Base-by-base conservation (phyloP, 192 early-diverging fungal species). In the Coemansia reversa region DNA sequence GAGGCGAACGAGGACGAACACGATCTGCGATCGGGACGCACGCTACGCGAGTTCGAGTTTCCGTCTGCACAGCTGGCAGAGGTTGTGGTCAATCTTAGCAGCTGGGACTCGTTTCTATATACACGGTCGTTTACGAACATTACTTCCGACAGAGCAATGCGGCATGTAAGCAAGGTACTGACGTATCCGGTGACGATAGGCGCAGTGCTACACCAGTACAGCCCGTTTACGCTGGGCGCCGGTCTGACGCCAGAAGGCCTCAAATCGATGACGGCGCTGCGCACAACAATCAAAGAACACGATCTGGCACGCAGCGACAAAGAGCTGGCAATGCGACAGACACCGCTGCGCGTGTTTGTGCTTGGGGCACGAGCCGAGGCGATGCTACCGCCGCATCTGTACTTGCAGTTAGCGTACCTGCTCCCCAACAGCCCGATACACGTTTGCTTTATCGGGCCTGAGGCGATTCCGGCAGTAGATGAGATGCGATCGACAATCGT, bases 401-500 rank as follows among this genome's bases (percentile, higher is more conserved):
- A 87, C 68, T 71, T 87, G 59, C 89, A 92, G 78, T 65, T 91
- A 29, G 81, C 86, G 27, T 86, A 90, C 49, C 67, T 92, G 61
- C 87, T 92, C 69, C 89, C 91, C 7, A 75, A 78, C 48, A 87
- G 86, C 24, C 82, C 89, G 20, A 86, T 92, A 76, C 87, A 90
- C 69, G 76, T 92, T n/a, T 86, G 89, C 65, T 92, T 92, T 81
- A 78, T 92, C 42, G 91, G 91, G 22, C 91, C 91, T 7, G 88
- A 92, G 75, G 79, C 85, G 48, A 84, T 89, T 28, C 76, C 81
- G 24, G 58, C 84, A 20, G 59, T 69, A 11, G 84, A 87, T 48
- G 85, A 86, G 55, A 72, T 69, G 60, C 78, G 74, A 56, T 72
- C 76, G 62, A 78, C 76, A 7, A 72, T 83, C 4, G 70, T 67